Base-by-base conservation (phyloP, 768 basidiomycete species). In the Melanogaster broomeanus region DNA sequence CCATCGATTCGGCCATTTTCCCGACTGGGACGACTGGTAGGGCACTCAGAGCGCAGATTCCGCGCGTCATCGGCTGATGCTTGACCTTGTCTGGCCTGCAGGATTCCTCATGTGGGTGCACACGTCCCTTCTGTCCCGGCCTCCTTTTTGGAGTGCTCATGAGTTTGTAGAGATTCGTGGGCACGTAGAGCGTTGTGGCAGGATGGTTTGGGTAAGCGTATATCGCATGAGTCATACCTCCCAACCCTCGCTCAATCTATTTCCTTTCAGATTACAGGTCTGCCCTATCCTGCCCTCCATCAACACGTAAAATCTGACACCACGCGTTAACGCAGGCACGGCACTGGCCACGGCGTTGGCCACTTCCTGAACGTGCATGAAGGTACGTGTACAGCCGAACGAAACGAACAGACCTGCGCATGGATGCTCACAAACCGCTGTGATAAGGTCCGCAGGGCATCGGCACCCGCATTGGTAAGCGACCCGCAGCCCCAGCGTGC, bases 341-440 rank as follows among this genome's bases (percentile, higher is more conserved):
- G 92, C 5, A 97, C 95, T 18, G 93, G 93, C 0, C 96, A 98
- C 60, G 96, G 97, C 30, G 89, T 99, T 28, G 96, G 96, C 0
- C 87, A 90, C 58, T 98, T 88, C 73, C 71, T 98, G 48, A 97
- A 97, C 54, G 95, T 98, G 0, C 95, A 98, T 61, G 94, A 98
- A 78, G 77, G 75, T 74, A 53, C 31, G 34, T 52, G 10, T 25
- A 30, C 8, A 24, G 24, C 28, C 33, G 0, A n/a, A 19, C 24
- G 34, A 44, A 31, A 50, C 15, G 3, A 6, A 15, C 13, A 9
- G 15, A 25, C 31, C 2, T 31, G 12, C n/a, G 12, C 16, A 9
- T 11, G 3, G n/a, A 38, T 42, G 3, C 45, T 67, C 31, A 65
- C 42, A 5, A 11, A 13, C 40, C 19, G 3, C 10, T 45, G n/a